phyloP scores from a whole-genome alignment of 441 rosid genomes.

The Rhodomyrtus psidioides region DNA sequence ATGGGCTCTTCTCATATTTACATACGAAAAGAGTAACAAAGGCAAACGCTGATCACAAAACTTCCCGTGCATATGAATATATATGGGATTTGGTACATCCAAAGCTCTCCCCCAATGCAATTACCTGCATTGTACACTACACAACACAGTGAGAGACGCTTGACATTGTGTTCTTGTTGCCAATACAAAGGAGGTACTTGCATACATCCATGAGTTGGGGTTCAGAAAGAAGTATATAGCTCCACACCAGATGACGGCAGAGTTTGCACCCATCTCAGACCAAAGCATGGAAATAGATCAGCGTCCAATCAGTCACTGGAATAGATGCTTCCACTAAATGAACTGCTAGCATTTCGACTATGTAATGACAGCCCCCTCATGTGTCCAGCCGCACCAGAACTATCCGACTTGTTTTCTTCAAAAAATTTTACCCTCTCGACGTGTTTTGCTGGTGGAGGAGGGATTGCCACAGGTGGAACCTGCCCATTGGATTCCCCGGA shows the following conservation, averaged over 20 bases:
- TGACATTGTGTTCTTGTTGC: not conserved
- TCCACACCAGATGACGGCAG: not conserved
- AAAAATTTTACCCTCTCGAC: conserved; percentile 84
- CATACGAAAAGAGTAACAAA: not conserved
- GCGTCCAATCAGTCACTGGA: conserved; percentile 45
- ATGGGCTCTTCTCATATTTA: not conserved
- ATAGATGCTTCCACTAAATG: conserved; percentile 75
- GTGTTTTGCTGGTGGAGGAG: conserved; percentile 95
- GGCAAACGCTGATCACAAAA: not conserved
- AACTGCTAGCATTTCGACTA: conserved; percentile 82
- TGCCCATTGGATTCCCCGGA: conserved; percentile 26
- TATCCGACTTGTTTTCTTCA: conserved; percentile 73
- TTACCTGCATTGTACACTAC: not conserved
- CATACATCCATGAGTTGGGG: not conserved
- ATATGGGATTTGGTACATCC: not conserved
- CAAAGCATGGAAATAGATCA: not conserved
- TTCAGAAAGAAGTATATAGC: not conserved
- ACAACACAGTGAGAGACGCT: not conserved
- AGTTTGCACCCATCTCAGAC: not conserved
- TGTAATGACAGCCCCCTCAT: conserved; percentile 77
- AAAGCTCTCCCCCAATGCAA: not conserved
- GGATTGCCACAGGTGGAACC: conserved; percentile 48
- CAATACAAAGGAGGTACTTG: not conserved
- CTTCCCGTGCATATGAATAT: not conserved
- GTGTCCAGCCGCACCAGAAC: conserved; percentile 48